Percentiles rank a stretch among this genome's conserved stretches.
Conservation (phyloP, 192 early-diverging fungal genomes). For the Umbelopsis ramanniana region DNA sequence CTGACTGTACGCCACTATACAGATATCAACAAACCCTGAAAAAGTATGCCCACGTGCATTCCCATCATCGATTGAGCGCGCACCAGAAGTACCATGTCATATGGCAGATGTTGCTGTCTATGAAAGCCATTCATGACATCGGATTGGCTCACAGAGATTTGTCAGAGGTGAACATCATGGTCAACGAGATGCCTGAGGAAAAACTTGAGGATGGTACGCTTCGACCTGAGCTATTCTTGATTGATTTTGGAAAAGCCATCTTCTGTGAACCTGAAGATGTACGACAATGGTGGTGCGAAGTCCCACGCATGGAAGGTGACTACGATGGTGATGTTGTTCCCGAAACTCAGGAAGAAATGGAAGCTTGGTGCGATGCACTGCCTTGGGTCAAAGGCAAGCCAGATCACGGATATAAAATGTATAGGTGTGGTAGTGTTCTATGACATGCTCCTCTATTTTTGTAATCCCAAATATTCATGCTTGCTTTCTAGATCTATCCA, state of each 20-base stretch:
- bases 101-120: slow-evolving; percentile 54
- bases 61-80: slow-evolving; percentile 53
- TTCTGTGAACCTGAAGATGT: slow-evolving; percentile 56
- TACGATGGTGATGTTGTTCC: slow-evolving; percentile 45
- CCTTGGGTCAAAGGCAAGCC: slow-evolving; percentile 57
- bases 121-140: slow-evolving; percentile 54
- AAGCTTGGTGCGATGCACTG: slow-evolving; percentile 39
- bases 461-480: background rate
- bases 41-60: slow-evolving; percentile 57
- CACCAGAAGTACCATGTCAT: slow-evolving; percentile 59
- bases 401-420: slow-evolving; percentile 63
- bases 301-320: slow-evolving; percentile 33
- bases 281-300: slow-evolving; percentile 49
- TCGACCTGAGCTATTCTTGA: slow-evolving; percentile 52
- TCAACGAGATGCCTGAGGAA: slow-evolving; percentile 48
- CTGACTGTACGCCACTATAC: background rate
- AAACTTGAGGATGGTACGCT: slow-evolving; percentile 48
- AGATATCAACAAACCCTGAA: slow-evolving; percentile 61
- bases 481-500: slow-evolving; percentile 52
- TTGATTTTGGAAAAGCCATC: slow-evolving; percentile 66
- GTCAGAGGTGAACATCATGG: slow-evolving; percentile 66
- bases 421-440: slow-evolving; percentile 33
- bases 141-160: slow-evolving; percentile 64
- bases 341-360: slow-evolving; percentile 49
- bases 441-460: background rate